Conservation (phyloP, 257 asterid species). For the Pogostemon cablin region DNA sequence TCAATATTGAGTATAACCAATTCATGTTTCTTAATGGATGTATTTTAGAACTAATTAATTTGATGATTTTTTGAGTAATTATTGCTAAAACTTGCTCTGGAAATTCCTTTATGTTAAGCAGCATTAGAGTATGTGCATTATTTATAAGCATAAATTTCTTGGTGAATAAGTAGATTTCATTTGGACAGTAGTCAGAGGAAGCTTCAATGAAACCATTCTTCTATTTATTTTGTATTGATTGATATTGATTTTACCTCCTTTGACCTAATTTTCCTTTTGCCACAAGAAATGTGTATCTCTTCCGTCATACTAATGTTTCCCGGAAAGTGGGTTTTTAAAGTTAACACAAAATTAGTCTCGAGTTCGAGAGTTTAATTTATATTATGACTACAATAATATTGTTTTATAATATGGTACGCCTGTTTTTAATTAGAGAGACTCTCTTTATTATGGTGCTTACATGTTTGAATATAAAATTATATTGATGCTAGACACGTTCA, state of each 20-base stretch:
- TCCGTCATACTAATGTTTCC: background rate
- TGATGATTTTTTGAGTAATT: no score
- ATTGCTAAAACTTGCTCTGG: no score
- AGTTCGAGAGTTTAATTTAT: background rate
- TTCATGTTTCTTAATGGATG: no score
- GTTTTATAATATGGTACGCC: no score
- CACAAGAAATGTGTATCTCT: background rate
- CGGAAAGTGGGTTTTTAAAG: background rate
- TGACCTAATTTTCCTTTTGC: background rate
- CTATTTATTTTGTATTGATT: background rate
- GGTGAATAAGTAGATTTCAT: background rate
- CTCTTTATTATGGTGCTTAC: no score
- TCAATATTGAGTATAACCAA: background rate
- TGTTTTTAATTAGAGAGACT: no score
- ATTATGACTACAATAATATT: no score
- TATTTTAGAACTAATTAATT: no score
- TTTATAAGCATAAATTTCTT: constrained; percentile 1
- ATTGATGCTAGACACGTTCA: no score
- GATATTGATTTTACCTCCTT: background rate
- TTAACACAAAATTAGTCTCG: no score
- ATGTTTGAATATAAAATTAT: no score
- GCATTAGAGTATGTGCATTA: background rate
- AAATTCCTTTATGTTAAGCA: background rate
- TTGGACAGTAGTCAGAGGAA: background rate
- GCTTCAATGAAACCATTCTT: background rate